Percentiles rank a stretch among this genome's conserved stretches.
Conservation (phyloP, 208 protist species). For the Crithidia brevicula region DNA sequence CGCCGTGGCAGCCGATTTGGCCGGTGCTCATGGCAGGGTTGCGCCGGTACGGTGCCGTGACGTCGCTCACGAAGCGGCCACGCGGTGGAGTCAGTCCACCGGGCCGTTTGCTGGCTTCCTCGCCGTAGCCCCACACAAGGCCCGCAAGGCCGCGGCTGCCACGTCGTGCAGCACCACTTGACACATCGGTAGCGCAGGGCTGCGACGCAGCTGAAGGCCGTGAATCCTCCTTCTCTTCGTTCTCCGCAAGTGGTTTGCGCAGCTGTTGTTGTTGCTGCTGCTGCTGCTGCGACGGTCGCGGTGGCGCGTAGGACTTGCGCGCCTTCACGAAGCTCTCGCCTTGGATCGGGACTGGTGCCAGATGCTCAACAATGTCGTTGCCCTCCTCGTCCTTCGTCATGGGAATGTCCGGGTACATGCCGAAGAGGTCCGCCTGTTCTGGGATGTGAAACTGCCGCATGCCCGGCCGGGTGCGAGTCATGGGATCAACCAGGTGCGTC, state of each 20-base stretch:
- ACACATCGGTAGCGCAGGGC: too few relatives aligned
- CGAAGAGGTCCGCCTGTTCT: slow-evolving; percentile 51
- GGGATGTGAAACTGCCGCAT: slow-evolving; percentile 50
- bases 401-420: slow-evolving; percentile 39
- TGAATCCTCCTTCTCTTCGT: too few relatives aligned
- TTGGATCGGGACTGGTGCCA: slow-evolving; percentile 15
- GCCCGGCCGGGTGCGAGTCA: slow-evolving; percentile 38
- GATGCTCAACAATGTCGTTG: slow-evolving; percentile 20
- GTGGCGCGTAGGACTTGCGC: slow-evolving; percentile 4
- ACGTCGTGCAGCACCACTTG: slow-evolving; percentile 4
- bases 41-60: slow-evolving; percentile 35
- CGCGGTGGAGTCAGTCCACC: slow-evolving; percentile 28
- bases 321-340: slow-evolving; percentile 22
- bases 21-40: slow-evolving; percentile 21
- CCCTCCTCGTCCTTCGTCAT: slow-evolving; percentile 36
- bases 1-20: slow-evolving; percentile 16
- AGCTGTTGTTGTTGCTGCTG: neutral
- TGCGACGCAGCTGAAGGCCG: too few relatives aligned
- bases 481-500: slow-evolving; percentile 59
- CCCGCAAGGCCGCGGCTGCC: slow-evolving; percentile 14
- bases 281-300: slow-evolving; percentile 4
- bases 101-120: slow-evolving; percentile 11
- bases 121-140: slow-evolving; percentile 30
- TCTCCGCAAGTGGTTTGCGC: neutral
- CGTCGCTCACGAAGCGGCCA: slow-evolving; percentile 29